Evolutionary conservation across 805 yeast species (phyloP).

Genomic region (Pichia phayaonensis): DNA sequence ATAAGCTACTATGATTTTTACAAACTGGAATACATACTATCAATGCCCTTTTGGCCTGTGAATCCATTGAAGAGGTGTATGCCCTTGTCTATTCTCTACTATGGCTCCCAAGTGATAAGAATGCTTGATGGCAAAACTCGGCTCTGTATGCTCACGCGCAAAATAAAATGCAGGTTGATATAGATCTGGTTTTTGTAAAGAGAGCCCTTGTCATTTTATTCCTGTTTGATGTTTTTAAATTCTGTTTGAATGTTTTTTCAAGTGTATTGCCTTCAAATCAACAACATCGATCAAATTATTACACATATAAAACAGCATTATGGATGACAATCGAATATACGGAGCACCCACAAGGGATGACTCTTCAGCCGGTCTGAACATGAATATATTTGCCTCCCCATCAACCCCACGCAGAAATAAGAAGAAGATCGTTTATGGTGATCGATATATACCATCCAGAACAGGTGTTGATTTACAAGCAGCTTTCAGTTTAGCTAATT

Average conservation of each 20-base stretch:
- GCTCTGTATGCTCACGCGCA: neutral
- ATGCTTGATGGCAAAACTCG: neutral
- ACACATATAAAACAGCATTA: neutral
- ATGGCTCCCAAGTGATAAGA: too few species aligned
- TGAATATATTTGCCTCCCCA: slow-evolving; percentile 25
- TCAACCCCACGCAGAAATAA: slow-evolving; percentile 40
- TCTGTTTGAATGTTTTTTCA: neutral
- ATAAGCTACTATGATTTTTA: neutral
- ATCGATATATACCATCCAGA: slow-evolving; percentile 81
- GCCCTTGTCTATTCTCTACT: too few species aligned
- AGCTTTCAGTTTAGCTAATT: slow-evolving; percentile 48
- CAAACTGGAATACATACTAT: slow-evolving; percentile 2
- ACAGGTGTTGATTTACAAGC: slow-evolving; percentile 84
- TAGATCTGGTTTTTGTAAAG: neutral
- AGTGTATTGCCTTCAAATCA: too few species aligned
- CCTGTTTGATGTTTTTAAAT: neutral
- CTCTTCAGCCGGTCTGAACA: slow-evolving; percentile 5
- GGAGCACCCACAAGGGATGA: neutral
- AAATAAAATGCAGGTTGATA: neutral
- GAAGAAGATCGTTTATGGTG: slow-evolving; percentile 55
- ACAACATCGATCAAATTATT: neutral
- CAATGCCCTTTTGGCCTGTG: neutral
- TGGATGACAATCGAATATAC: neutral
- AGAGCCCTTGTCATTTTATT: neutral
- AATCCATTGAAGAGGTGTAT: neutral